phyloP scores from a whole-genome alignment of 345 rosid genomes.

The Cardiospermum halicacabum region DNA sequence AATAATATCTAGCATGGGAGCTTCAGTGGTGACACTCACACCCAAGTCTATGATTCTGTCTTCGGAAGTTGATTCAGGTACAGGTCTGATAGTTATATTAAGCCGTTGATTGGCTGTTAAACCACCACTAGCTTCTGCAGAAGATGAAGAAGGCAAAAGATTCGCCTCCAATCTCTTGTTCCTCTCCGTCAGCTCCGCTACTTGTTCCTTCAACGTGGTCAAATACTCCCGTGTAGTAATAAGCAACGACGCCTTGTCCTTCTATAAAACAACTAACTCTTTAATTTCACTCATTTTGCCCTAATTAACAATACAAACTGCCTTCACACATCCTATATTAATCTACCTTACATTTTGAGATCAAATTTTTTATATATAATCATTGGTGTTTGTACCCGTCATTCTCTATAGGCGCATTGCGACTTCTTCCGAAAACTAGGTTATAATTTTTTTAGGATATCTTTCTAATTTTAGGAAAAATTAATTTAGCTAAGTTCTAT shows the following conservation, averaged over 20 bases:
- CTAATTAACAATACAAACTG: not conserved
- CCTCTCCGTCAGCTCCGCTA: slow-evolving; percentile 42
- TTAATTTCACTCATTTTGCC: too few relatives aligned
- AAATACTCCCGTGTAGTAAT: slow-evolving; percentile 48
- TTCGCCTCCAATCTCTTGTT: slow-evolving; percentile 47
- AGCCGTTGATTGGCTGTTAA: slow-evolving; percentile 22
- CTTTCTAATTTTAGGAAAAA: too few relatives aligned
- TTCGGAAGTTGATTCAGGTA: slow-evolving; percentile 42
- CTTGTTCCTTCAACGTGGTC: slow-evolving; percentile 40
- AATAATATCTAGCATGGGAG: slow-evolving; percentile 27
- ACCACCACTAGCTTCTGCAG: slow-evolving; percentile 18
- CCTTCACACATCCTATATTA: too few relatives aligned
- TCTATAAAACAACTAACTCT: slow-evolving; percentile 28
- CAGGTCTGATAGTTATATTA: slow-evolving; percentile 27
- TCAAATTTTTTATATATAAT: too few relatives aligned
- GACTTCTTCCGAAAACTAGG: too few relatives aligned
- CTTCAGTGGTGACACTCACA: slow-evolving; percentile 44
- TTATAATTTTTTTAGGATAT: too few relatives aligned
- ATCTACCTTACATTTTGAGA: too few relatives aligned
- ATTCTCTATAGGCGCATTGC: too few relatives aligned
- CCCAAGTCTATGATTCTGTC: slow-evolving; percentile 41
- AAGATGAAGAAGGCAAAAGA: slow-evolving; percentile 13
- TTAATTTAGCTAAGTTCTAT: too few relatives aligned
- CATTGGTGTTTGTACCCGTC: too few relatives aligned
- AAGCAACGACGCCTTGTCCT: slow-evolving; percentile 73